phyloP scores from a whole-genome alignment of 495 filamentous ascomycete species.

The Annulohypoxylon stygium region DNA sequence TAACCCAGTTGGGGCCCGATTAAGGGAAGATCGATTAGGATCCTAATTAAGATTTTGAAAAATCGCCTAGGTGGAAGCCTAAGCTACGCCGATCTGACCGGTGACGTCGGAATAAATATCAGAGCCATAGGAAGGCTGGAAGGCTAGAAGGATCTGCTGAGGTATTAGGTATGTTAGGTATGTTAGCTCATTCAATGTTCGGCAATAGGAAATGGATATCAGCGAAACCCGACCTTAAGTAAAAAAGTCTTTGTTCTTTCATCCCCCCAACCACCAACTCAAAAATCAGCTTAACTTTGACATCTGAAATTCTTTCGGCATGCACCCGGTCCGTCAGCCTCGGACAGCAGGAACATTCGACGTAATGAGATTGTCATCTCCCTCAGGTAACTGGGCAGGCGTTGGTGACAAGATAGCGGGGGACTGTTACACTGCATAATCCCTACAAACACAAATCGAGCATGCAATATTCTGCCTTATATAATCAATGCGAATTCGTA shows the following conservation, averaged over 20 bases:
- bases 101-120: slow-evolving; percentile 8
- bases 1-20: slow-evolving; percentile 28
- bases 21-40: slow-evolving; percentile 4
- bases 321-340: slow-evolving; percentile 20
- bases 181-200: neutral
- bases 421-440: slow-evolving; percentile 31
- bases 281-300: neutral
- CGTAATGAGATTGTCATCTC: slow-evolving; percentile 40
- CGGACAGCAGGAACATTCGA: slow-evolving; percentile 40
- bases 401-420: slow-evolving; percentile 27
- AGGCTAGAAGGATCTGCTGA: neutral
- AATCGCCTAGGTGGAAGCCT: neutral
- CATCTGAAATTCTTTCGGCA: slow-evolving; percentile 8
- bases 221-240: neutral
- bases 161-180: neutral
- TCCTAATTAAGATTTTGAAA: slow-evolving; percentile 4
- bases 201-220: slow-evolving; percentile 2
- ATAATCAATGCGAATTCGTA: neutral
- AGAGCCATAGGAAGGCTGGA: neutral
- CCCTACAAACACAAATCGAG: neutral
- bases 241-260: slow-evolving; percentile 20
- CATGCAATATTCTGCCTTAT: neutral
- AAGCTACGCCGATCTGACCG: slow-evolving; percentile 7
- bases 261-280: neutral
- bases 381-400: slow-evolving; percentile 6